phyloP scores from a whole-genome alignment of 2,329 filamentous ascomycete species.

The Microdochium nivale region DNA sequence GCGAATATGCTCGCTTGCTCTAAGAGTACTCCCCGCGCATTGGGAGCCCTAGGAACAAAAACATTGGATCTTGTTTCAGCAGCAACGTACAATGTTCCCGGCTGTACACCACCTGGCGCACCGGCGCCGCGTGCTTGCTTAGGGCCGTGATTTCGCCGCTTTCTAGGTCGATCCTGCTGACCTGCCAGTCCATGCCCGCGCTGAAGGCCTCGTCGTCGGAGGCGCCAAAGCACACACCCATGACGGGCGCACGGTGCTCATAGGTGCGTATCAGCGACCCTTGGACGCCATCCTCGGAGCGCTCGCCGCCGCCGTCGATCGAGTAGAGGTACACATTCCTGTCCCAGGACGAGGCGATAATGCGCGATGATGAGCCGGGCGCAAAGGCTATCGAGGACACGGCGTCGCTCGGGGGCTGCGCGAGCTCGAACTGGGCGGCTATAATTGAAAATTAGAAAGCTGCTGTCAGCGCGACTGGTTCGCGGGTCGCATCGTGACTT shows the following conservation, averaged over 20 bases:
- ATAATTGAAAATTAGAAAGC: slow-evolving; percentile 1
- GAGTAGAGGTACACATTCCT: slow-evolving; percentile 78
- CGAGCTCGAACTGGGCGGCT: slow-evolving; percentile 74
- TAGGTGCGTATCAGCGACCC: slow-evolving; percentile 64
- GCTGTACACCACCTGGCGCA: slow-evolving; percentile 78
- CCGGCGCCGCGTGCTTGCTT: slow-evolving; percentile 70
- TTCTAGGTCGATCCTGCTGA: slow-evolving; percentile 65
- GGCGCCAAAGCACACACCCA: slow-evolving; percentile 86
- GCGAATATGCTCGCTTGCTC: no score
- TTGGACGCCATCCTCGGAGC: slow-evolving; percentile 36
- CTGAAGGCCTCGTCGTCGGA: slow-evolving; percentile 78
- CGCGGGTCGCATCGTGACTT: no score
- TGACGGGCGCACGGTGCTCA: slow-evolving; percentile 74
- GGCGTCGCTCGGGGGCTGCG: slow-evolving; percentile 74
- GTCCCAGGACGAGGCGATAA: slow-evolving; percentile 95
- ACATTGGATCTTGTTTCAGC: neutral
- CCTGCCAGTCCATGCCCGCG: slow-evolving; percentile 79
- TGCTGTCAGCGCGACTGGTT: neutral
- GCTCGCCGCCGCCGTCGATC: slow-evolving; percentile 51
- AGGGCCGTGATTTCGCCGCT: slow-evolving; percentile 66
- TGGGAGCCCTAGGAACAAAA: no score
- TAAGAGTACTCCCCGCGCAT: no score
- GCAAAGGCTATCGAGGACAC: slow-evolving; percentile 85
- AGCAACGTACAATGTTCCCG: slow-evolving; percentile 52
- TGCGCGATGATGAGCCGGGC: slow-evolving; percentile 60